Percentiles rank a stretch among this genome's conserved stretches.
These are phyloP conservation scores for Perkinsus olseni DNA, from an alignment of 169 alveolate species.

Conservation along the genomic window DNA sequence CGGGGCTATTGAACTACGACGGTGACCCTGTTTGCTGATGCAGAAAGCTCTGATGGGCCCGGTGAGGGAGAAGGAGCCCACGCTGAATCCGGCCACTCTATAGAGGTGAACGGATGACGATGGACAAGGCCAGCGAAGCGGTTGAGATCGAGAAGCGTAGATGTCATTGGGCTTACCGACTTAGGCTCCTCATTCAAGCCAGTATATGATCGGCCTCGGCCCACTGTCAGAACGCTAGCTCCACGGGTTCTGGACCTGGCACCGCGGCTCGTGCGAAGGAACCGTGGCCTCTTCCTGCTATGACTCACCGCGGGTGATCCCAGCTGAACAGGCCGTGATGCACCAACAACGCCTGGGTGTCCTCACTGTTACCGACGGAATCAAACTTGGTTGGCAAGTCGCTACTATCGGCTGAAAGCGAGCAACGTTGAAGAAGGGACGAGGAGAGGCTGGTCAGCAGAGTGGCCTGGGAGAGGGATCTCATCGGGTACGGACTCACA, in stretches of 20 bases:
- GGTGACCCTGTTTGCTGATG: too few relatives aligned
- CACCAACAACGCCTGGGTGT: neutral
- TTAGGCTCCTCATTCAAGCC: neutral
- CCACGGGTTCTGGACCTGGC: neutral
- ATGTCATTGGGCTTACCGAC: neutral
- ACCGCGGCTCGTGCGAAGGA: neutral
- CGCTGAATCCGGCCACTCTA: too few relatives aligned
- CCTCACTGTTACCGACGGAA: neutral
- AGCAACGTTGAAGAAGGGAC: too few relatives aligned
- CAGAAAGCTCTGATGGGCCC: too few relatives aligned
- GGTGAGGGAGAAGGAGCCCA: too few relatives aligned
- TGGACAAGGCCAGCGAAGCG: too few relatives aligned
- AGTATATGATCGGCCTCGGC: neutral
- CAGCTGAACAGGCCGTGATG: neutral
- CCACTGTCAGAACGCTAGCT: neutral
- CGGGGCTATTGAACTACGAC: too few relatives aligned
- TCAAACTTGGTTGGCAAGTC: neutral
- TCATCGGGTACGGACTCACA: neutral
- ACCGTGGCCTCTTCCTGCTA: neutral
- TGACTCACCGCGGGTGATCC: neutral
- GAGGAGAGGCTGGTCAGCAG: too few relatives aligned
- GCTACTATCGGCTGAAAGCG: neutral
- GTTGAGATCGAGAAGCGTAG: too few relatives aligned
- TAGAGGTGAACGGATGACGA: too few relatives aligned
- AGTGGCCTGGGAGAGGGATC: too few relatives aligned